phyloP scores from a whole-genome alignment of 1,139 yeast genomes.

The Candida gigantensis region DNA sequence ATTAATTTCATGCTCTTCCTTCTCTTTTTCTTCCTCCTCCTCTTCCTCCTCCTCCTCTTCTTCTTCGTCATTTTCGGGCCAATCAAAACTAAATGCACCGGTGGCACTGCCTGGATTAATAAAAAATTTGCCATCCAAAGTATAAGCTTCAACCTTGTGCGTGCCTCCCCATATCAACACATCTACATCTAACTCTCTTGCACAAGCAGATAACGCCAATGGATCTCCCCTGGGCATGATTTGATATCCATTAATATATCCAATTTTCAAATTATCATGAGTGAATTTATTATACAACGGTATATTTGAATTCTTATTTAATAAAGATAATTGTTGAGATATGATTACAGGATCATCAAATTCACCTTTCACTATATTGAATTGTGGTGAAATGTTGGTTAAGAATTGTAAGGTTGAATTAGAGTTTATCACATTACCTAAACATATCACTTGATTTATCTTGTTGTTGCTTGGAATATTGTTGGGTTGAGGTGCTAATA shows the following conservation, averaged over 20 bases:
- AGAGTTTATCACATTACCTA: conserved; percentile 83
- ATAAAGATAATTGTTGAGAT: conserved; percentile 32
- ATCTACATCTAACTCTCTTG: conserved; percentile 91
- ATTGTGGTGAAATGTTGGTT: conserved; percentile 66
- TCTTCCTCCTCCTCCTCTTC: conserved; percentile 45
- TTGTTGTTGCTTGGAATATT: conserved; percentile 55
- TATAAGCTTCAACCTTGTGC: conserved; percentile 89
- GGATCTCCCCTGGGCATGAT: conserved; percentile 88
- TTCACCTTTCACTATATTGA: conserved; percentile 82
- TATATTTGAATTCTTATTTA: conserved; percentile 43
- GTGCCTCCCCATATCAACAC: conserved; percentile 96
- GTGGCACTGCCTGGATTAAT: conserved; percentile 96
- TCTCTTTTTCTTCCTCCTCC: conserved; percentile 19
- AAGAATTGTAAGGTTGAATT: conserved; percentile 64
- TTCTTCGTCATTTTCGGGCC: conserved; percentile 45
- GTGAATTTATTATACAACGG: conserved; percentile 69
- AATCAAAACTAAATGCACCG: conserved; percentile 70
- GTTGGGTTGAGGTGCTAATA: conserved; percentile 56
- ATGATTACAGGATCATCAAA: conserved; percentile 44
- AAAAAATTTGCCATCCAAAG: conserved; percentile 88
- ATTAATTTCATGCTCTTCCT: conserved; percentile 11
- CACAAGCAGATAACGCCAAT: conserved; percentile 74
- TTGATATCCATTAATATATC: conserved; percentile 82
- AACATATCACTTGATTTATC: conserved; percentile 79
- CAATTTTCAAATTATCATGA: conserved; percentile 74